phyloP scores from a whole-genome alignment of 2,329 filamentous ascomycete genomes.

The Ramularia collo-cygni region DNA sequence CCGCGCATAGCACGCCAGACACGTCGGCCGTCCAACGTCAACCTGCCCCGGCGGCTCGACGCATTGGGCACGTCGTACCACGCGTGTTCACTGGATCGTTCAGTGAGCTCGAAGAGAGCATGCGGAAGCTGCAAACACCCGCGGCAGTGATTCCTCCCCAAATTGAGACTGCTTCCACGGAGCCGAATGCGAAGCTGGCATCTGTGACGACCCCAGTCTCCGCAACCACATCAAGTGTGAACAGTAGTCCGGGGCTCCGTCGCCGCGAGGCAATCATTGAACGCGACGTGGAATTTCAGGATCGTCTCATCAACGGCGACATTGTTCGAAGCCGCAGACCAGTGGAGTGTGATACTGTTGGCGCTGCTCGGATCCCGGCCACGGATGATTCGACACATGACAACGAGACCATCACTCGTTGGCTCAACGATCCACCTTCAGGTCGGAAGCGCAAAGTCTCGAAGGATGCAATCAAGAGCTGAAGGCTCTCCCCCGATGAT shows the following conservation, averaged over 20 bases:
- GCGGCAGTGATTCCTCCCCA: constrained; percentile 8
- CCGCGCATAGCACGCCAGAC: constrained; percentile 2
- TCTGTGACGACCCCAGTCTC: constrained; percentile 3
- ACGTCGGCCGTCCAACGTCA: not conserved
- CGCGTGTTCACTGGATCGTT: constrained; percentile 25
- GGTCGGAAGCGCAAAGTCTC: too few relatives aligned
- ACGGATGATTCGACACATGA: not conserved
- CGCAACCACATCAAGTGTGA: constrained; percentile 7
- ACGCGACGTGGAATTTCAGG: constrained; percentile 12
- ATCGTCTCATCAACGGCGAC: constrained; percentile 14
- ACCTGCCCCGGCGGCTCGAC: constrained; percentile 9
- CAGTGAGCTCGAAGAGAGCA: constrained; percentile 17
- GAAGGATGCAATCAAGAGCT: constrained; percentile 1
- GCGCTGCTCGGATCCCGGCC: constrained; percentile 1
- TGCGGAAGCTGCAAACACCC: constrained; percentile 13
- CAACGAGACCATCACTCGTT: not conserved
- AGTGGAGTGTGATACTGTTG: constrained; percentile 6
- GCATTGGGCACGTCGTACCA: constrained; percentile 11
- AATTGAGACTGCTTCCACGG: constrained; percentile 4
- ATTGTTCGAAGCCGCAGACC: constrained; percentile 16
- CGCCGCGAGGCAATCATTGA: constrained; percentile 12
- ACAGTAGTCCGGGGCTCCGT: constrained; percentile 15
- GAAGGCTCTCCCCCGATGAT: constrained; percentile 5
- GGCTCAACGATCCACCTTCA: not conserved
- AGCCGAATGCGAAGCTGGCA: constrained; percentile 4